These are phyloP conservation scores for Ganoderma boninense DNA, from an alignment of 1,284 basidiomycete genomes.

Conservation along the genomic window DNA sequence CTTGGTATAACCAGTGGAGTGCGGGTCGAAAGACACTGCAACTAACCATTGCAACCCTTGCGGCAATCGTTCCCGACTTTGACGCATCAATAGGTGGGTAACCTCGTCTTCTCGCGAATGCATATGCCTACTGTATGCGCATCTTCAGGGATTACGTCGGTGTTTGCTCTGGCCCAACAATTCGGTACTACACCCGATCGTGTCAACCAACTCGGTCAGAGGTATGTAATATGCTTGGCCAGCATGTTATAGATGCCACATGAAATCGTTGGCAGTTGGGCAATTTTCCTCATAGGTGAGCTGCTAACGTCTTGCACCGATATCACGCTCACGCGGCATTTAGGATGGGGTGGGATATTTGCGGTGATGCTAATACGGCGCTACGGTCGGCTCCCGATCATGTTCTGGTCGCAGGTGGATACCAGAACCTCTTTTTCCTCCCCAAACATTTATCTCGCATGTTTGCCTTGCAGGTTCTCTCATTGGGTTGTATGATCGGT, in stretches of 20 bases:
- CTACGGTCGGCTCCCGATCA: constrained; percentile 64
- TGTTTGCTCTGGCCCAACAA: constrained; percentile 65
- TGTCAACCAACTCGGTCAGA: constrained; percentile 70
- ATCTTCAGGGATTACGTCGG: constrained; percentile 57
- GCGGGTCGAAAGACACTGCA: constrained; percentile 57
- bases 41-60: constrained; percentile 65
- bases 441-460: constrained; percentile 17
- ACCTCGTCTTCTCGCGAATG: not conserved
- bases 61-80: constrained; percentile 73
- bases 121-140: not conserved
- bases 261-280: constrained; percentile 53
- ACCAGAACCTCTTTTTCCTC: no score
- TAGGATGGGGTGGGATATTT: constrained; percentile 66
- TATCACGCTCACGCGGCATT: not conserved
- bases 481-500: constrained; percentile 56
- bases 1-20: constrained; percentile 46
- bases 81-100: constrained; percentile 66
- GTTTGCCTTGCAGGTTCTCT: constrained; percentile 41
- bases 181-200: constrained; percentile 62
- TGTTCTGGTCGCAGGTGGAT: constrained; percentile 68
- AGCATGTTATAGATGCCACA: no score
- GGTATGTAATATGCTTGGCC: constrained; percentile 43
- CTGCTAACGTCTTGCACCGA: not conserved
- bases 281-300: constrained; percentile 68
- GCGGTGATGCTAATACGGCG: constrained; percentile 65